Evolutionary conservation across 768 basidiomycete species (phyloP).

Genomic region (Russula abietina): DNA sequence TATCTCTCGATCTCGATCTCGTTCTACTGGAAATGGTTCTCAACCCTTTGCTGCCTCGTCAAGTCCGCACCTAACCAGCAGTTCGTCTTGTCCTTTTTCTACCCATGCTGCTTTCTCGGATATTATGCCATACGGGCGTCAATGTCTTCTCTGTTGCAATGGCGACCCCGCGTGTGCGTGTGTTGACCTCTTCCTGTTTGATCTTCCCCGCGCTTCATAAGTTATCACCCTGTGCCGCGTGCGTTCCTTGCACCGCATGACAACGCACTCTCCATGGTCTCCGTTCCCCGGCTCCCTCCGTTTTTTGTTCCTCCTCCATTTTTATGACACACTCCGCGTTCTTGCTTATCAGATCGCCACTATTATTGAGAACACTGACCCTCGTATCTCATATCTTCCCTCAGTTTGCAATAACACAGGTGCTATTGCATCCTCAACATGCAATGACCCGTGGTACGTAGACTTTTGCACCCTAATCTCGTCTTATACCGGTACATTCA

Average conservation of each 20-base stretch:
- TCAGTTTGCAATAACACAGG: slow-evolving; percentile 19
- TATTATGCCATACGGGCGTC: slow-evolving; percentile 7
- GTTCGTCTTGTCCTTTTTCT: not conserved
- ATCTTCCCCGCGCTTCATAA: slow-evolving; percentile 11
- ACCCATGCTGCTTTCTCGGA: not conserved
- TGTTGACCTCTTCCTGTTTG: slow-evolving; percentile 9
- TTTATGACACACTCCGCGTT: not conserved
- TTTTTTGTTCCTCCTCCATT: not conserved
- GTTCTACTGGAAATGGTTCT: no score
- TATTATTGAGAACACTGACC: slow-evolving; percentile 20
- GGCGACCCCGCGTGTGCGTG: slow-evolving; percentile 7
- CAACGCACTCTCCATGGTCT: slow-evolving; percentile 4
- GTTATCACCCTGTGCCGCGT: no score
- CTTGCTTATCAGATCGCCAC: slow-evolving; percentile 9
- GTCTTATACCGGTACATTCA: not conserved
- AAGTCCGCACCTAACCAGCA: not conserved
- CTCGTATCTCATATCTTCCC: slow-evolving; percentile 22
- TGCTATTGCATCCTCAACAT: not conserved
- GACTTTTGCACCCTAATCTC: not conserved
- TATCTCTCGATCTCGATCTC: not conserved
- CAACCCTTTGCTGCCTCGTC: not conserved
- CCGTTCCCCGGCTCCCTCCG: slow-evolving; percentile 6
- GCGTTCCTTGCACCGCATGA: slow-evolving; percentile 18
- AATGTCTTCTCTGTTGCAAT: slow-evolving; percentile 18
- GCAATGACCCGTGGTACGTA: slow-evolving; percentile 17